Base-by-base conservation (phyloP, 2,329 filamentous ascomycete species). In the Thermomyces lanuginosus region DNA sequence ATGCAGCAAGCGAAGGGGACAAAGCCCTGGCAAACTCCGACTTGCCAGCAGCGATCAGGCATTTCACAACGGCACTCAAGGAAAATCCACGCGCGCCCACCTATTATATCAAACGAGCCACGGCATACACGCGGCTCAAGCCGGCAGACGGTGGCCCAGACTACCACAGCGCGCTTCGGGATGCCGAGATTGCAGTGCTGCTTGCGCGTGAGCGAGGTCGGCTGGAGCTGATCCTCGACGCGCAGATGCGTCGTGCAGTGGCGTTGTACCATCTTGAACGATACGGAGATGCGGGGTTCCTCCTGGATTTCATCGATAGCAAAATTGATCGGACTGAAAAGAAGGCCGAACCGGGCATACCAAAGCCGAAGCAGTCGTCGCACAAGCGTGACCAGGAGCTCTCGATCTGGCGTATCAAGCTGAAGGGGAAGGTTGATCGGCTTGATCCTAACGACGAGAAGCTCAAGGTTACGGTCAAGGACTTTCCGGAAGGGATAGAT, bases 51-150 rank as follows among this genome's bases (percentile, higher is more conserved):
- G 83, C 80, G 22, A 68, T 92, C 39, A 49, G 59, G 18, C 66
- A 73, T 40, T 76, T 77, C 36, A 76, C 76, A 5, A 52, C 59
- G 20, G 81, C 80, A 5, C 60, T 92, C 14, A 41, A 51, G 17
- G 56, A 69, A 34, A 62, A 62, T 8, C 72, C 75, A 0, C 60
- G 60, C 20, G 81, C 79, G 2, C 77, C 81, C 1, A 56, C 67
- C 25, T 93, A 89, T 69, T 76, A 86, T 35, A 69, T 89, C 36
- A 72, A 77, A 38, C 80, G 86, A 11, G 78, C 82, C 4, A 82
- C 74, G 21, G 81, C 81, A 20, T 75, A 83, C 46, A 66, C 80
- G 26, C 69, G 78, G 32, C 61, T 66, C 2, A 61, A 59, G 19
- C 56, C 64, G 22, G 44, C 58, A 12, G 53, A 71, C 32, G 55